Percentiles rank a stretch among this genome's conserved stretches.
Evolutionary conservation across 2,329 filamentous ascomycete species (phyloP).

Genomic region (Tolypocladium tropicale): DNA sequence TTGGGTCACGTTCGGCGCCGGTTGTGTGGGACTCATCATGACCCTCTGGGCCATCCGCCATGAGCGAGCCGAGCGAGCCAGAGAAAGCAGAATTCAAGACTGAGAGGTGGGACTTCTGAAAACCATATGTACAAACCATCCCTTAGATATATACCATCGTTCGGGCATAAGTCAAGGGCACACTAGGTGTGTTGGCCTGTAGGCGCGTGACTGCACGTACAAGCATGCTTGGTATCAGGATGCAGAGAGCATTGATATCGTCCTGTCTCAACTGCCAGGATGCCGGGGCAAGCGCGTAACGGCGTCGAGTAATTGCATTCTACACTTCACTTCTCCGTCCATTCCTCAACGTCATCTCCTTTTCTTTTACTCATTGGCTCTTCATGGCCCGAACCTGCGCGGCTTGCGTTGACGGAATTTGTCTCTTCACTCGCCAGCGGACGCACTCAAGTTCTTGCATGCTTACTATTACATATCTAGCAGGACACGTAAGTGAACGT

Average conservation of each 20-base stretch:
- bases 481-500: background rate
- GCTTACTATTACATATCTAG: background rate
- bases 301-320: too few relatives aligned
- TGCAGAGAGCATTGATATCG: too few relatives aligned
- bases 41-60: constrained; percentile 61
- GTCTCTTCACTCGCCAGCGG: background rate
- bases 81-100: constrained; percentile 22
- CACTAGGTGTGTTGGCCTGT: too few relatives aligned
- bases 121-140: background rate
- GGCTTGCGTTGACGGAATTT: background rate
- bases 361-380: too few relatives aligned
- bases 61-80: constrained; percentile 33
- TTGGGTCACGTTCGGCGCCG: constrained; percentile 63
- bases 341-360: too few relatives aligned
- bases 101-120: background rate
- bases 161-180: background rate
- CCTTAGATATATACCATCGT: background rate
- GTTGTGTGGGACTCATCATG: constrained; percentile 56
- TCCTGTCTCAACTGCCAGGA: too few relatives aligned
- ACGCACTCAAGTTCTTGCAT: background rate
- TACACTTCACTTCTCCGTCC: too few relatives aligned
- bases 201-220: too few relatives aligned
- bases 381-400: too few relatives aligned
- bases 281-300: too few relatives aligned
- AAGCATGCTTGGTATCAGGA: too few relatives aligned